Evolutionary conservation across 495 filamentous ascomycete genomes (phyloP).

Genomic region (Aspergillus cavernicola): DNA sequence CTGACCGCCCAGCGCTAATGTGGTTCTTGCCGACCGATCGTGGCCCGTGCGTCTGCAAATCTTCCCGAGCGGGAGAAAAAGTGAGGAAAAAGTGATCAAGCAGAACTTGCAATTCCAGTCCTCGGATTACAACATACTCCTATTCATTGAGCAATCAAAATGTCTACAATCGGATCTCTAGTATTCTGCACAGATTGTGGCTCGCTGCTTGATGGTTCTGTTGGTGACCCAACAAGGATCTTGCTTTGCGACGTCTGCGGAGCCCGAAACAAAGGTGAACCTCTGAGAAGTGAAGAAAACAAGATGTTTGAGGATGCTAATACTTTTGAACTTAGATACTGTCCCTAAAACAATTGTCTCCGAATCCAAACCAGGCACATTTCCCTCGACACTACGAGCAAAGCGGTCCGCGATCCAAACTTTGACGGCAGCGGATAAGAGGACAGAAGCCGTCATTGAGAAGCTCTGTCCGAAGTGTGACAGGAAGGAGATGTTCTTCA

Average conservation of each 20-base stretch:
- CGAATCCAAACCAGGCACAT: slow-evolving; percentile 75
- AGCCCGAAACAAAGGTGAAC: slow-evolving; percentile 70
- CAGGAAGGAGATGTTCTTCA: slow-evolving; percentile 77
- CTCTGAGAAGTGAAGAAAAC: neutral
- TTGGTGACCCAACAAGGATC: slow-evolving; percentile 67
- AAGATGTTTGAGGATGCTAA: slow-evolving; percentile 2
- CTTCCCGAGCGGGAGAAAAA: slow-evolving; percentile 23
- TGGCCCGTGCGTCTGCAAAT: slow-evolving; percentile 31
- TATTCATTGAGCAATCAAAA: slow-evolving; percentile 29
- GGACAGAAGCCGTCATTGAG: slow-evolving; percentile 68
- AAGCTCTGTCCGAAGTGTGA: slow-evolving; percentile 79
- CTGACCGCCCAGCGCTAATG: slow-evolving; percentile 34
- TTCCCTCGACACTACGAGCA: slow-evolving; percentile 80
- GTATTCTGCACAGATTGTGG: slow-evolving; percentile 95
- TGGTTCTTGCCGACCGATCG: slow-evolving; percentile 6
- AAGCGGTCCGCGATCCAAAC: slow-evolving; percentile 84
- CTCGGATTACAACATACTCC: neutral
- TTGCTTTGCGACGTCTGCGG: slow-evolving; percentile 84
- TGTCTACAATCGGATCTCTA: slow-evolving; percentile 85
- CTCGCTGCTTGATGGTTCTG: slow-evolving; percentile 78
- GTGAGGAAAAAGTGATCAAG: slow-evolving; percentile 19
- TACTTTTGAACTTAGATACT: slow-evolving; percentile 53
- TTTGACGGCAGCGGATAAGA: slow-evolving; percentile 71
- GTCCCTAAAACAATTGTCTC: slow-evolving; percentile 79
- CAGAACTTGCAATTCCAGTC: neutral